Base-by-base conservation (phyloP, 2,329 filamentous ascomycete species). In the Cladophialophora carrionii region DNA sequence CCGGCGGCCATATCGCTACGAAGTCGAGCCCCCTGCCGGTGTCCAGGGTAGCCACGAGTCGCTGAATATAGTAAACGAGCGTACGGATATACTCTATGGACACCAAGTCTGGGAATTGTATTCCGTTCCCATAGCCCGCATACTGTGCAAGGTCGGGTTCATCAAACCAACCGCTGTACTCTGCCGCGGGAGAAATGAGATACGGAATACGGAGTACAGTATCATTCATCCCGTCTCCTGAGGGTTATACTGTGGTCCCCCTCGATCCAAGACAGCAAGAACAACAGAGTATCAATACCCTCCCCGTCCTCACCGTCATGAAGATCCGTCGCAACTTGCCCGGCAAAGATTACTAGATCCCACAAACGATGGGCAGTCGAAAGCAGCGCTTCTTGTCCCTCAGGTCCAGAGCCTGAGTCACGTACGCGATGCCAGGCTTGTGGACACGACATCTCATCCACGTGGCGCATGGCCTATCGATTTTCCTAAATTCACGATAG, bases 21-120 rank as follows among this genome's bases (percentile, higher is more conserved):
- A 3, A 29, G 26, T 29, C n/a, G 22, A 46, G 34, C 14, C 24
- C 8, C 2, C 10, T 26, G 22, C 22, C 48, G 9, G 22, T 22
- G 37, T n/a, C 17, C 31, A n/a, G 22, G 46, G n/a, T 12, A 32
- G 8, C 56, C 56, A 58, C 56, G 56, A 48, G 56, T 41, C 24
- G 10, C 56, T 58, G 56, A 32, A 58, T 49, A 58, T 58, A 58
- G 56, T 26, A 58, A 17, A 14, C 56, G 56, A 58, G n/a, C n/a
- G 31, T 43, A 14, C 37, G 37, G 17, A 20, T n/a, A 43, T 43
- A n/a, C 37, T 43, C 37, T 43, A 7, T 43, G 37, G 37, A 43
- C 37, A 43, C 37, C 17, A 17, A 41, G 17, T 41, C 5, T 41
- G 6, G 17, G 14, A 7, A n/a, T 7, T 6, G 17, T n/a, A 41